Percentiles rank a stretch among this genome's conserved stretches.
Conservation (phyloP, 73 alveolate species). For the Uronychia setigera region DNA sequence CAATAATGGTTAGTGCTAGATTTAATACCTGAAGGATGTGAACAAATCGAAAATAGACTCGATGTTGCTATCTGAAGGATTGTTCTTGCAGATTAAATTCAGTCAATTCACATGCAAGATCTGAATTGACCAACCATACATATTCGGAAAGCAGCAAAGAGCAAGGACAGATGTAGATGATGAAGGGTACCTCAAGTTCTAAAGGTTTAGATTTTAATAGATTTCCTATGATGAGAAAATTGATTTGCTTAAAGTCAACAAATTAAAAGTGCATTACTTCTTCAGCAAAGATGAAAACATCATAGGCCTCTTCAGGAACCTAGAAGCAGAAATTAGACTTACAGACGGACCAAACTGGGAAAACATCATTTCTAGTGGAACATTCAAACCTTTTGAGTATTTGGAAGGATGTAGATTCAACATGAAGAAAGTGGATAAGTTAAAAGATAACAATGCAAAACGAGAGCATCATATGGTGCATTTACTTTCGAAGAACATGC, state of each 20-base stretch:
- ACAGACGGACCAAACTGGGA: slow-evolving; percentile 83
- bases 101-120: neutral
- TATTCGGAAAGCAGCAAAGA: neutral
- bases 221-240: slow-evolving; percentile 2
- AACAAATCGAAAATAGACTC: neutral
- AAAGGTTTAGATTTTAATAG: neutral
- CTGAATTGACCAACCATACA: neutral
- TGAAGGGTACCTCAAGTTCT: neutral
- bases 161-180: neutral
- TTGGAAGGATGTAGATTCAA: slow-evolving; percentile 3
- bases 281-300: slow-evolving; percentile 64
- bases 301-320: slow-evolving; percentile 57
- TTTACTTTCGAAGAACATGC: neutral
- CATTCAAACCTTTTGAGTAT: slow-evolving; percentile 37
- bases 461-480: neutral
- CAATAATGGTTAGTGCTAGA: neutral
- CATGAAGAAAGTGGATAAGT: neutral
- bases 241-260: slow-evolving; percentile 11
- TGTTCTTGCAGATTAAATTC: slow-evolving; percentile 12
- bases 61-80: neutral
- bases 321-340: slow-evolving; percentile 73
- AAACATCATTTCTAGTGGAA: slow-evolving; percentile 29
- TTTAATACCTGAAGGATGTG: neutral
- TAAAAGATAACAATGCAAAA: neutral
- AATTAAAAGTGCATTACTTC: slow-evolving; percentile 74